These are phyloP conservation scores for carrot (Daucus carota) DNA, from an alignment of 129 eudicot species.

Conservation along the genomic window DH1_v3.0 NC_030385.2:6612501-6613000, in stretches of 20 bases:
- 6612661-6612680: conserved; percentile 7
- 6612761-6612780: conserved; percentile 69
- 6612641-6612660: conserved; percentile 4
- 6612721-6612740: conserved; percentile 76
- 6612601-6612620: not conserved
- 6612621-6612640: conserved; percentile 8
- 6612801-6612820: conserved; percentile 43
- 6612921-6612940: no score
- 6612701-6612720: conserved; percentile 65
- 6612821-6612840: conserved; percentile 20
- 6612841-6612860: not conserved
- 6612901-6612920: no score
- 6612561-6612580: not conserved
- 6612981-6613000: no score
- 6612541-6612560: not conserved
- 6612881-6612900: no score
- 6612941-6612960: no score
- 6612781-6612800: conserved; percentile 85
- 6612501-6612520: not conserved
- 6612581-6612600: not conserved
- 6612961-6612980: no score
- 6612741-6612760: conserved; percentile 51
- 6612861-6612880: no score
- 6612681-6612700: conserved; percentile 18
- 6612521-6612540: not conserved